phyloP scores from a whole-genome alignment of 192 early-diverging fungal species.

The Podochytrium sp. region DNA sequence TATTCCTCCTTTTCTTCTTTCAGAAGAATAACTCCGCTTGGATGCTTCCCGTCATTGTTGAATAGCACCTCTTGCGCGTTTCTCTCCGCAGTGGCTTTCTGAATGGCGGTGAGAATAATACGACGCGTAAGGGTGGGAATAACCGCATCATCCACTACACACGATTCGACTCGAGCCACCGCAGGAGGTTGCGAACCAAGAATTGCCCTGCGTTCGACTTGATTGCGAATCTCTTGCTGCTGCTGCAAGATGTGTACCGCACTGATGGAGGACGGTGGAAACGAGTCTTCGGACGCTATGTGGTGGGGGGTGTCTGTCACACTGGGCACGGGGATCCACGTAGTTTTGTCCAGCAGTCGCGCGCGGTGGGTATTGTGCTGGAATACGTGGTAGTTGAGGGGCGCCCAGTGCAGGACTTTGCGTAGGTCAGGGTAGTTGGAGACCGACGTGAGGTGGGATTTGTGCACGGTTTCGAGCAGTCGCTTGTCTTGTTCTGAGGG shows the following conservation, averaged over 20 bases:
- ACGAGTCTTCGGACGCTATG: background rate
- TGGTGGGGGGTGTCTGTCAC: background rate
- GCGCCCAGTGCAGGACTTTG: conserved; percentile 16
- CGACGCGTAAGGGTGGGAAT: background rate
- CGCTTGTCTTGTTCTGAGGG: conserved; percentile 16
- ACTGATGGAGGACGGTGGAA: background rate
- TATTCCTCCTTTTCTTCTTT: background rate
- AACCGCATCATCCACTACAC: too few species aligned
- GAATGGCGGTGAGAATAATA: background rate
- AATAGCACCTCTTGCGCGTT: background rate
- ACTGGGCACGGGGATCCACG: background rate
- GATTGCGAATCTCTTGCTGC: background rate
- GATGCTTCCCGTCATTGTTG: background rate
- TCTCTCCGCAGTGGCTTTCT: background rate
- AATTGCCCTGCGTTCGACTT: too few species aligned
- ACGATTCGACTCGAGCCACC: too few species aligned
- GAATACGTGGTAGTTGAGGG: background rate
- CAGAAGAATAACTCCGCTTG: background rate
- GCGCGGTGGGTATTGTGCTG: background rate
- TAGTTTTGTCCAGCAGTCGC: background rate
- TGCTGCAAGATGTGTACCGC: background rate
- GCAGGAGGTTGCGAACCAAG: too few species aligned
- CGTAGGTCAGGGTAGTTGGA: conserved; percentile 14
- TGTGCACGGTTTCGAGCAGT: conserved; percentile 12
- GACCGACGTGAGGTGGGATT: background rate